A percentile compares a stretch with the other conserved stretches of the same genome.
phyloP scores from a whole-genome alignment of 805 yeast species.

The Schizosaccharomyces cryophilus region DNA sequence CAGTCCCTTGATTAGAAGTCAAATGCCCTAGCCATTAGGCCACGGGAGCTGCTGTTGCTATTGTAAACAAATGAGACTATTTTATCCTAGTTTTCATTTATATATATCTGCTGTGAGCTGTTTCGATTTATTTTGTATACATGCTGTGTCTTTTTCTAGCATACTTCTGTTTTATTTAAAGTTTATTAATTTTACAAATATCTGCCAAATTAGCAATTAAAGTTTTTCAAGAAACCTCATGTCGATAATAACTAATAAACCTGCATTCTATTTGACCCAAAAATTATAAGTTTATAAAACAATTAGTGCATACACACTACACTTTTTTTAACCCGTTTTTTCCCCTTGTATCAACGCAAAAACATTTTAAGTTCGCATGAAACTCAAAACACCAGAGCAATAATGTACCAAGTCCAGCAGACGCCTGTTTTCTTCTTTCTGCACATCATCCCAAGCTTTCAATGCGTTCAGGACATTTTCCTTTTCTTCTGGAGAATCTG shows the following conservation, averaged over 20 bases:
- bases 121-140: too few relatives aligned
- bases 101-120: too few relatives aligned
- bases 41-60: not conserved
- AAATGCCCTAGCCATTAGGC: constrained; percentile 2
- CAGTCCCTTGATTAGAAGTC: constrained; percentile 2
- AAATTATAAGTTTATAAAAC: not conserved
- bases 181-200: too few relatives aligned
- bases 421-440: constrained; percentile 18
- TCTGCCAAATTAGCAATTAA: too few relatives aligned
- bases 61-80: too few relatives aligned
- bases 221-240: too few relatives aligned
- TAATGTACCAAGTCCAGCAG: constrained; percentile 46
- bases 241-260: too few relatives aligned
- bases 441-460: constrained; percentile 23
- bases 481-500: constrained; percentile 3
- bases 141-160: too few relatives aligned
- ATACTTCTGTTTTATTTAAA: too few relatives aligned
- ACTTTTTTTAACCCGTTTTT: not conserved
- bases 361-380: constrained; percentile 11
- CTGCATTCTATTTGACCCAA: too few relatives aligned
- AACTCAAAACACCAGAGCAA: constrained; percentile 47
- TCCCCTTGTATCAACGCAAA: not conserved
- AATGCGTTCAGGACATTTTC: constrained; percentile 21
- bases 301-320: not conserved
- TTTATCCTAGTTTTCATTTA: too few relatives aligned